These are phyloP conservation scores for Septoria petroselini DNA, from an alignment of 2,329 filamentous ascomycete species.

Conservation along the genomic window DNA sequence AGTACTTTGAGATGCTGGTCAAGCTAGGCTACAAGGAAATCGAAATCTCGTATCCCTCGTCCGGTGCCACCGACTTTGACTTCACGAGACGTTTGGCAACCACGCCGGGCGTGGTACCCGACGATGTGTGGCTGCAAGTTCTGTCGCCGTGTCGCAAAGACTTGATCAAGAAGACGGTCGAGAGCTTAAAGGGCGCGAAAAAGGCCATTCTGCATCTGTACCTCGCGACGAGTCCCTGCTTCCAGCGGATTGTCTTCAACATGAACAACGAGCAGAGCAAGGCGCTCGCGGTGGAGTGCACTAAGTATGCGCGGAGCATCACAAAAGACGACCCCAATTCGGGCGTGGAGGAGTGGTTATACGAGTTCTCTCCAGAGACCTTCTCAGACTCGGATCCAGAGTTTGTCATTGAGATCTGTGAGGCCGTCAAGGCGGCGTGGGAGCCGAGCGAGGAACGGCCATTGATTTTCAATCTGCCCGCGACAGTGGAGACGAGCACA, in stretches of 20 bases:
- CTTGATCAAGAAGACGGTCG: constrained; percentile 83
- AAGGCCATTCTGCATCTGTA: constrained; percentile 95
- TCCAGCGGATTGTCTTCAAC: constrained; percentile 85
- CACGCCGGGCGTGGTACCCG: constrained; percentile 76
- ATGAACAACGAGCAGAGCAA: constrained; percentile 79
- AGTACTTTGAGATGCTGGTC: constrained; percentile 90
- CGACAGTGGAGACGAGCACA: constrained; percentile 91
- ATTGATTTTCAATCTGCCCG: constrained; percentile 95
- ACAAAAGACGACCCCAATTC: constrained; percentile 71
- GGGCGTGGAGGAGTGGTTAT: constrained; percentile 65
- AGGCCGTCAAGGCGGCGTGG: constrained; percentile 94
- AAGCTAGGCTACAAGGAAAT: constrained; percentile 97
- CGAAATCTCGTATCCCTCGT: constrained; percentile 91
- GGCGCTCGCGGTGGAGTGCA: constrained; percentile 78
- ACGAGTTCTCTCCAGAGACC: constrained; percentile 80
- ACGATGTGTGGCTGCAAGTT: constrained; percentile 89
- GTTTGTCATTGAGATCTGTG: constrained; percentile 77
- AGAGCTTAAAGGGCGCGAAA: constrained; percentile 82
- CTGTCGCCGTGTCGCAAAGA: constrained; percentile 89
- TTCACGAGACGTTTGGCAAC: constrained; percentile 85
- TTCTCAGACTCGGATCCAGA: constrained; percentile 90
- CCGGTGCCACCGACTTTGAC: constrained; percentile 93
- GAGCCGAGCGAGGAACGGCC: constrained; percentile 72
- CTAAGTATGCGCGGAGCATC: constrained; percentile 80
- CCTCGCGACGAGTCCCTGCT: constrained; percentile 92